Evolutionary conservation across 192 early-diverging fungal genomes (phyloP).

Genomic region (Podochytrium sp.): DNA sequence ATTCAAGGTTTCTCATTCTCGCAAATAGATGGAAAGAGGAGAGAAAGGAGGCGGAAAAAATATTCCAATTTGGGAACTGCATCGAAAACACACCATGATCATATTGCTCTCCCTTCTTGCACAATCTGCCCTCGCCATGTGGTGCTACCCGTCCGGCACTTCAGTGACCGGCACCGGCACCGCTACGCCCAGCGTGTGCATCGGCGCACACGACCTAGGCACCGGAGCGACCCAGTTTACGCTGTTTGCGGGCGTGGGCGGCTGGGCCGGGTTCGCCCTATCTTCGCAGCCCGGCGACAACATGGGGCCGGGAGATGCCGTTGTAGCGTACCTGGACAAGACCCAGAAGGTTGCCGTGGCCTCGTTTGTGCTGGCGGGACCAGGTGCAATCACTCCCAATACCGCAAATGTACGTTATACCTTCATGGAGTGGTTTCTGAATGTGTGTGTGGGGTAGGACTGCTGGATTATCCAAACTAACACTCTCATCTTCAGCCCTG

Average conservation of each 20-base stretch:
- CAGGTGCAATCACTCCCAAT: not conserved
- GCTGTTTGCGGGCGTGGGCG: not conserved
- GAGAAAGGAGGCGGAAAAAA: too few relatives aligned
- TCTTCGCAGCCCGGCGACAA: not conserved
- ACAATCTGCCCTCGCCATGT: not conserved
- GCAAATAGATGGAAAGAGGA: too few relatives aligned
- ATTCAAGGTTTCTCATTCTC: too few relatives aligned
- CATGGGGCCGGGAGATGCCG: conserved; percentile 19
- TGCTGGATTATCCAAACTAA: not conserved
- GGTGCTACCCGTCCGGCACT: not conserved
- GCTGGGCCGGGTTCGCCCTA: conserved; percentile 18
- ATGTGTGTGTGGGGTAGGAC: not conserved
- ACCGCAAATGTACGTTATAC: not conserved
- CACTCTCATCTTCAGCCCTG: not conserved
- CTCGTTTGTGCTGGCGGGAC: not conserved
- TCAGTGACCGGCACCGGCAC: not conserved
- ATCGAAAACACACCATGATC: too few relatives aligned
- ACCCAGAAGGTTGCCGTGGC: not conserved
- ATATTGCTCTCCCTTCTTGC: not conserved
- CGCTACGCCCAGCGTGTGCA: not conserved
- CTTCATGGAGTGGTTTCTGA: not conserved
- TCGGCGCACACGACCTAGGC: conserved; percentile 12
- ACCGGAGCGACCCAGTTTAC: conserved; percentile 6
- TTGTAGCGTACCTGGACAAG: not conserved
- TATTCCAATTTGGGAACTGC: too few relatives aligned